Conservation (phyloP, 345 rosid genomes). For the Euphorbia peplus region DNA sequence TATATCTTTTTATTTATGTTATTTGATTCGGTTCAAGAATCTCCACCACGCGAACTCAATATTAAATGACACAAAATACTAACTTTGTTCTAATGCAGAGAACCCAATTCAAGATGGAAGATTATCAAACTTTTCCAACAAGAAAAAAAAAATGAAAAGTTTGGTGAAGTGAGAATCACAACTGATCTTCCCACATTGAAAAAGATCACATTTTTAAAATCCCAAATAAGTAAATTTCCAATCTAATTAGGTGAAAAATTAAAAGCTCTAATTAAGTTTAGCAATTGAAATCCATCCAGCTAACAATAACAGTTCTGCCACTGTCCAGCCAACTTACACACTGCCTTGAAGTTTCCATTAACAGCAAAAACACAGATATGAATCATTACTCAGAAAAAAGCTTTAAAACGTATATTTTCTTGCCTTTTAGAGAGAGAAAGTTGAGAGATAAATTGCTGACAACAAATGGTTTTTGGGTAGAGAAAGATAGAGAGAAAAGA, state of each 20-base stretch:
- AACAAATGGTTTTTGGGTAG: background rate
- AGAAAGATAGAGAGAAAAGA: too few species aligned
- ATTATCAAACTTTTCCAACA: background rate
- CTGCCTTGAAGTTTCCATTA: constrained; percentile 14
- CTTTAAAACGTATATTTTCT: constrained; percentile 16
- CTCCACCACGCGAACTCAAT: too few species aligned
- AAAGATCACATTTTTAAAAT: constrained; percentile 1
- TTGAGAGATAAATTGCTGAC: constrained; percentile 14
- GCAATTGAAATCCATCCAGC: background rate
- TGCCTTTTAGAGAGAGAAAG: constrained; percentile 16
- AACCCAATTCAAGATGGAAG: constrained; percentile 7
- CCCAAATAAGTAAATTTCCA: background rate
- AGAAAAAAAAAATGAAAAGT: constrained; percentile 4
- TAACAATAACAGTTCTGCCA: background rate
- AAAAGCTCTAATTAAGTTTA: background rate
- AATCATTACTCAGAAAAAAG: constrained; percentile 5
- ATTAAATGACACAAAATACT: background rate
- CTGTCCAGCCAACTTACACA: constrained; percentile 7
- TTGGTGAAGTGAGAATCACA: background rate
- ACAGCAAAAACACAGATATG: constrained; percentile 14
- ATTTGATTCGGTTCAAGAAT: too few species aligned
- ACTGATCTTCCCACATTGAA: background rate
- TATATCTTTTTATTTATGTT: too few species aligned
- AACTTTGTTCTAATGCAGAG: background rate
- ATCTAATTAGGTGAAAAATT: background rate